Evolutionary conservation across 768 basidiomycete genomes (phyloP).

Genomic region (Suillus lakei): DNA sequence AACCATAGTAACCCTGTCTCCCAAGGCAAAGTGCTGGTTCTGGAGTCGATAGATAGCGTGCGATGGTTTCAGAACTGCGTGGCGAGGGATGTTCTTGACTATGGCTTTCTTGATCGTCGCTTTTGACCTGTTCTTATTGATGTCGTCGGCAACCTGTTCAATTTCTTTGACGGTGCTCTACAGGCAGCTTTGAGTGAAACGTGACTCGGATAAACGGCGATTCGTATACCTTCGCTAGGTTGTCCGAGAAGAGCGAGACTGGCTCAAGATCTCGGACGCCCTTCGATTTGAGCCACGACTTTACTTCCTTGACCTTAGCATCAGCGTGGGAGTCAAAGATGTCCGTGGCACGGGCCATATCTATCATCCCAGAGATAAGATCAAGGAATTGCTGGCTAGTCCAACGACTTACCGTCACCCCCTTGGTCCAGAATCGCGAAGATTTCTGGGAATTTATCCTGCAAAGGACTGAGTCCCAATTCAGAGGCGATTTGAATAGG

Average conservation of each 20-base stretch:
- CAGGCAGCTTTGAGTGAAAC: background rate
- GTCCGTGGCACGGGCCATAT: constrained; percentile 69
- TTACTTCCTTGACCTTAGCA: constrained; percentile 73
- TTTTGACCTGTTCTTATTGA: constrained; percentile 62
- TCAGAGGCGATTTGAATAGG: background rate
- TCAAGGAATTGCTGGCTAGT: constrained; percentile 5
- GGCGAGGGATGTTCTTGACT: constrained; percentile 92
- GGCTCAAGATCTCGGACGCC: constrained; percentile 92
- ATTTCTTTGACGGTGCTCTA: constrained; percentile 82
- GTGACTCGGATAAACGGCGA: background rate
- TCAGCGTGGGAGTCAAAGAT: constrained; percentile 68
- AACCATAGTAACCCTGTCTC: constrained; percentile 96
- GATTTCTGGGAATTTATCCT: constrained; percentile 85
- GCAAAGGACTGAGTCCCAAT: constrained; percentile 10
- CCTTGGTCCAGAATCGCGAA: constrained; percentile 72
- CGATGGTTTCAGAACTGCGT: constrained; percentile 90
- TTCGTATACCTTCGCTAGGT: constrained; percentile 76
- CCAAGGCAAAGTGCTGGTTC: constrained; percentile 84
- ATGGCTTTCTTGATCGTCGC: constrained; percentile 85
- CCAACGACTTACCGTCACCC: constrained; percentile 62
- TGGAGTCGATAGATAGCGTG: constrained; percentile 90
- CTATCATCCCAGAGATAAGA: constrained; percentile 43
- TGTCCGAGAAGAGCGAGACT: constrained; percentile 90
- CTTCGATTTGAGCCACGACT: constrained; percentile 83
- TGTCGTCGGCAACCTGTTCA: constrained; percentile 73